phyloP scores from a whole-genome alignment of 441 rosid genomes.

The Gossypium aridum region DNA sequence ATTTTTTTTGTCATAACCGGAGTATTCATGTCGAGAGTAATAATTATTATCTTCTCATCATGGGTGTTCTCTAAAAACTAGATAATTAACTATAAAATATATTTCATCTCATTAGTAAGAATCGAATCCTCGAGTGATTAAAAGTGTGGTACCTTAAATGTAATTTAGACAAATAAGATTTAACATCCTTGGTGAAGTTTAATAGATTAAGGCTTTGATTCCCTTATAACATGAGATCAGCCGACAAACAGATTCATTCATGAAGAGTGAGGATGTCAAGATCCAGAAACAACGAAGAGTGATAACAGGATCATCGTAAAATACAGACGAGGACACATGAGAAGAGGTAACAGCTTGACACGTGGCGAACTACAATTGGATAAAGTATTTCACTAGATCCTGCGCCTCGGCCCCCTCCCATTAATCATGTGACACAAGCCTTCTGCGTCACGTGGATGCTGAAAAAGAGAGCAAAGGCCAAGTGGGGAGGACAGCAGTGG shows the following conservation, averaged over 20 bases:
- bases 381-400: neutral
- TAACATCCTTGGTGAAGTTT: neutral
- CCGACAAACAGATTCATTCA: neutral
- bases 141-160: no score
- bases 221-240: neutral
- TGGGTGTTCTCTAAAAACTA: neutral
- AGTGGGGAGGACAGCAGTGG: neutral
- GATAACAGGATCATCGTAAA: neutral
- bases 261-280: neutral
- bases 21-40: no score
- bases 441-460: slow-evolving; percentile 38
- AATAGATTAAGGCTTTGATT: neutral
- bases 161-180: neutral
- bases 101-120: no score
- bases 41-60: no score
- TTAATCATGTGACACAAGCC: slow-evolving; percentile 25
- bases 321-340: slow-evolving; percentile 21
- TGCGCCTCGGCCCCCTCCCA: slow-evolving; percentile 2
- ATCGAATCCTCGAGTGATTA: no score
- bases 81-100: neutral
- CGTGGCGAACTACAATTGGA: slow-evolving; percentile 23
- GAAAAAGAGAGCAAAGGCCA: slow-evolving; percentile 19
- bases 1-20: no score
- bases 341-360: neutral
- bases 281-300: neutral